Base-by-base conservation (phyloP, 176 grass and related monocot genomes). In the Phoenix roebelenii region DNA sequence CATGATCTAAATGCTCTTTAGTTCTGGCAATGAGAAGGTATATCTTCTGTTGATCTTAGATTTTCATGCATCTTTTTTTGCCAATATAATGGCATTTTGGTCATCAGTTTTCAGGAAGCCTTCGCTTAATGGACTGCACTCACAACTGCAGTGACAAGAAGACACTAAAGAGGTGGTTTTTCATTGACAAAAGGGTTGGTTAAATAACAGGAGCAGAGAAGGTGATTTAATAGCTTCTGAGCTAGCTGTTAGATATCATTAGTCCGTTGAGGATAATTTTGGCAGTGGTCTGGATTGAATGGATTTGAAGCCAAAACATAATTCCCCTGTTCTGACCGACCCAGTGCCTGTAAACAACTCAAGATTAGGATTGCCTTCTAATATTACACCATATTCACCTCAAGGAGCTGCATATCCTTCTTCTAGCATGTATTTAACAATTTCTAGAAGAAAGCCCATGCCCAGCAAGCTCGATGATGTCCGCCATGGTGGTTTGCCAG, bases 161-260 rank as follows among this genome's bases (percentile, higher is more conserved):
- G 66, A 85, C 87, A 49, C 63, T 91, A 58, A 98, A 92, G 70
- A 84, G 83, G 81, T 92, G 93, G 81, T 89, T 98, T 75, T 92
- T 89, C 67, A 92, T 98, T 52, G 84, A 92, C 63, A 98, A 98
- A 67, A 79, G 81, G 58, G 87, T 85, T 54, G 87, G 87, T 35
- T 97, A 51, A 88, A 58, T 29, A 20, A 70, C 32, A 67, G 35
- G 64, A 71, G 52, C 12, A 35, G 5, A 60, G 50, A n/a, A 29
- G 18, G 70, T 6, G 16, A 77, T 51, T 65, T 17, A 26, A 82
- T 48, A 25, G 3, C 20, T 28, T 39, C n/a, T 18, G 19, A 29
- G 63, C 25, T 57, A 5, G 26, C 7, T 69, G 52, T 58, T 58
- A 20, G 22, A 71, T 60, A 24, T 9, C 25, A 22, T 17, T 25